Percentiles rank a stretch among this genome's conserved stretches.
Evolutionary conservation across 1,284 basidiomycete species (phyloP).

Genomic region (Malassezia vespertilionis): DNA sequence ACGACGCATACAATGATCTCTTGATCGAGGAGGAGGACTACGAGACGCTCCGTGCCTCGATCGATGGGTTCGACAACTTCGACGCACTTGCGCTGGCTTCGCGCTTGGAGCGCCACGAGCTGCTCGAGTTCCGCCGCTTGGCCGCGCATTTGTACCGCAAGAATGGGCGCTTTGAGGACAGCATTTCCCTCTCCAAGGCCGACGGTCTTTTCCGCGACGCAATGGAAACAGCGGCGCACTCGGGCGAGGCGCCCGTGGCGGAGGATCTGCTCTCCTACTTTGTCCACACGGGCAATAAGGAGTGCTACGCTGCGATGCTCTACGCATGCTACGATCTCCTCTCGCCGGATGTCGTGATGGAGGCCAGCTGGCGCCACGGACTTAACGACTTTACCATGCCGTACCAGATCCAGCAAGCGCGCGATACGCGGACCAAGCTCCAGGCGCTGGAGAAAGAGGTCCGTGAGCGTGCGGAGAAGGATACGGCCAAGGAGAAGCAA

Average conservation of each 20-base stretch:
- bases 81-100: slow-evolving; percentile 79
- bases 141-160: slow-evolving; percentile 96
- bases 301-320: slow-evolving; percentile 83
- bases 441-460: slow-evolving; percentile 67
- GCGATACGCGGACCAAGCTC: slow-evolving; percentile 29
- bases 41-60: slow-evolving; percentile 85
- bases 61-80: slow-evolving; percentile 97
- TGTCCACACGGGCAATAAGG: slow-evolving; percentile 94
- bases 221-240: slow-evolving; percentile 81
- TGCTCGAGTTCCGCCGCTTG: slow-evolving; percentile 79
- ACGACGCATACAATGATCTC: slow-evolving; percentile 91
- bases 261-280: slow-evolving; percentile 77
- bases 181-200: slow-evolving; percentile 81
- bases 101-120: slow-evolving; percentile 75
- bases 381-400: slow-evolving; percentile 94
- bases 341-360: slow-evolving; percentile 80
- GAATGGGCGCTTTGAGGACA: slow-evolving; percentile 87
- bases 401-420: slow-evolving; percentile 73
- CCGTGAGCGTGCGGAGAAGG: slow-evolving; percentile 60
- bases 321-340: slow-evolving; percentile 87
- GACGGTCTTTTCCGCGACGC: slow-evolving; percentile 95
- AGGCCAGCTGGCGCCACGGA: slow-evolving; percentile 87
- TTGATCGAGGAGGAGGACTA: slow-evolving; percentile 98
- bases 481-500: slow-evolving; percentile 73
- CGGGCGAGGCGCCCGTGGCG: slow-evolving; percentile 66